Conservation (phyloP, 495 filamentous ascomycete species). For the Tuber melanosporum region DNA sequence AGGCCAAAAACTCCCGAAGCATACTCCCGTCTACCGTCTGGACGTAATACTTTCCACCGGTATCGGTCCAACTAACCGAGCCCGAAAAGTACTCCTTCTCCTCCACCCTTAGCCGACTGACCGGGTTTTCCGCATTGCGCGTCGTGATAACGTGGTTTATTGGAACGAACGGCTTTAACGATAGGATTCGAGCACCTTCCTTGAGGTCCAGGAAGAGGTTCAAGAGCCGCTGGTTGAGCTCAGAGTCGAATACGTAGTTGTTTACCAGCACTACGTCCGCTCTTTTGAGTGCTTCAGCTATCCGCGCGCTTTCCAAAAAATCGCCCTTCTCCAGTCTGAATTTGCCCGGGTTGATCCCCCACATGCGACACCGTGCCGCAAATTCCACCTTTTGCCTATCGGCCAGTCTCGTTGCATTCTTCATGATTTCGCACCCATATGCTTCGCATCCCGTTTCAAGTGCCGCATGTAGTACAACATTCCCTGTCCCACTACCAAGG, state of each 20-base stretch:
- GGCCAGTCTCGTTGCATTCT: conserved; percentile 75
- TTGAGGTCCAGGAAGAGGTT: conserved; percentile 93
- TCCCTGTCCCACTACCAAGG: conserved; percentile 89
- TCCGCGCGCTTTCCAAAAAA: conserved; percentile 67
- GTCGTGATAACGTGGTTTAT: conserved; percentile 61
- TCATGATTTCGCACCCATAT: conserved; percentile 95
- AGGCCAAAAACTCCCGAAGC: conserved; percentile 32
- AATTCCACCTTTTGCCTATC: conserved; percentile 84
- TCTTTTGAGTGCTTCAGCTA: conserved; percentile 63
- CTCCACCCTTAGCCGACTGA: conserved; percentile 66
- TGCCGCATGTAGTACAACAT: conserved; percentile 89
- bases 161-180: conserved; percentile 72
- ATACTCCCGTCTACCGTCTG: conserved; percentile 68
- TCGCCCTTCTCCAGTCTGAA: conserved; percentile 79
- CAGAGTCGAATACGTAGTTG: conserved; percentile 87
- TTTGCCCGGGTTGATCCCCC: conserved; percentile 73
- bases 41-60: conserved; percentile 76
- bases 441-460: conserved; percentile 89
- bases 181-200: conserved; percentile 80
- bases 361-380: conserved; percentile 70
- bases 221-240: conserved; percentile 76
- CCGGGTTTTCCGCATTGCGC: conserved; percentile 66
- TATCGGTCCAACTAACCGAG: conserved; percentile 86
- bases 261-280: conserved; percentile 88
- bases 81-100: conserved; percentile 70